These are phyloP conservation scores for Suhomyces tanzawaensis DNA, from an alignment of 805 yeast genomes.

Conservation along the genomic window DNA sequence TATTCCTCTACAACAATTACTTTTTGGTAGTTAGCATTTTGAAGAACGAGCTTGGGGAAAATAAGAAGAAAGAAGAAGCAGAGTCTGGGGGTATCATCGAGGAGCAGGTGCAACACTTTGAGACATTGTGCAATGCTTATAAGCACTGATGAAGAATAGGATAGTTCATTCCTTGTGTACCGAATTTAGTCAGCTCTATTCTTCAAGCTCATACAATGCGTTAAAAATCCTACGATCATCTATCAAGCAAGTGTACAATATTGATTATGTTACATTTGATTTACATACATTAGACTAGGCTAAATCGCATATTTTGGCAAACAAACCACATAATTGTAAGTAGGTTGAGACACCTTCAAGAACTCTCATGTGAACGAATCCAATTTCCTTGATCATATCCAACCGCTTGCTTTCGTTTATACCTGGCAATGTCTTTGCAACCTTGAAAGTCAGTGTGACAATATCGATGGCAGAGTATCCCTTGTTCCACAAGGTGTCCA, in stretches of 20 bases:
- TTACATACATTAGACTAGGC: no score
- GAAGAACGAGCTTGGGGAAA: slow-evolving; percentile 32
- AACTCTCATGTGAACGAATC: slow-evolving; percentile 87
- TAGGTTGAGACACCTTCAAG: slow-evolving; percentile 90
- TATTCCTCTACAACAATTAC: slow-evolving; percentile 72
- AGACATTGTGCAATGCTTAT: slow-evolving; percentile 40
- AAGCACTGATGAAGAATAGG: slow-evolving; percentile 14
- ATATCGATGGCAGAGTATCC: slow-evolving; percentile 95
- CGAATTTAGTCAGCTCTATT: no score
- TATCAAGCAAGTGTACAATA: no score
- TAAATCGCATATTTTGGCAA: slow-evolving; percentile 55
- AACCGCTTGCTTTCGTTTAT: slow-evolving; percentile 67
- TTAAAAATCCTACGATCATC: no score
- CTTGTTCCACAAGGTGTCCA: slow-evolving; percentile 75
- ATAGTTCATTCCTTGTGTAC: no score
- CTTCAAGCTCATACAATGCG: no score
- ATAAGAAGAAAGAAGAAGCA: neutral
- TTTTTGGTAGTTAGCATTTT: slow-evolving; percentile 60
- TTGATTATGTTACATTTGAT: no score
- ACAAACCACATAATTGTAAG: slow-evolving; percentile 79
- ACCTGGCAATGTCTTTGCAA: slow-evolving; percentile 70
- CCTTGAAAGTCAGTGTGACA: slow-evolving; percentile 85
- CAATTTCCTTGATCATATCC: slow-evolving; percentile 81
- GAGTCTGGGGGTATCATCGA: slow-evolving; percentile 15
- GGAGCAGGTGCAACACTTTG: slow-evolving; percentile 40